A percentile compares a stretch with the other conserved stretches of the same genome.
Evolutionary conservation across 2,329 filamentous ascomycete species (phyloP).

Genomic region (Cordyceps pruinosa): DNA sequence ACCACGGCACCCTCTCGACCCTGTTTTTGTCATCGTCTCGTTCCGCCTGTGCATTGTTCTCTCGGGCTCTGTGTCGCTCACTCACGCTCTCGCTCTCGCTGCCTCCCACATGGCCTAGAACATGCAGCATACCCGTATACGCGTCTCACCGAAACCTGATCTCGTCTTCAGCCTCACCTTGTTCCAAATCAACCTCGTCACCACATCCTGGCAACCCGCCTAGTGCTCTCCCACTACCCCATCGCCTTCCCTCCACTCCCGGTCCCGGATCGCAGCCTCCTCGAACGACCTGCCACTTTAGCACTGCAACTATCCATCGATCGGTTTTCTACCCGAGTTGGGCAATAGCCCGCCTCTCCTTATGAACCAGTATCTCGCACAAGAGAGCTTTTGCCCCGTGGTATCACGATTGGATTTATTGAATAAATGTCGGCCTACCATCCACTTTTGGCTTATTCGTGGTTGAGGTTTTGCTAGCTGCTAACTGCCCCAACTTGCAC

Average conservation of each 20-base stretch:
- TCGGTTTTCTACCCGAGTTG: background rate
- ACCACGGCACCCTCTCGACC: background rate
- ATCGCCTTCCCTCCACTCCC: background rate
- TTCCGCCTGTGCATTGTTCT: background rate
- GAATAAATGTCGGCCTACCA: background rate
- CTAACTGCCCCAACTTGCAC: background rate
- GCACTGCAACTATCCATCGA: slow-evolving; percentile 2
- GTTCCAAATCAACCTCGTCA: background rate
- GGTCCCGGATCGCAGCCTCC: background rate
- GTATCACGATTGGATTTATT: background rate
- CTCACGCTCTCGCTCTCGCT: background rate
- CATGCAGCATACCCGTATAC: background rate
- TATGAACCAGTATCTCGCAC: background rate
- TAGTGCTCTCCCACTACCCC: background rate
- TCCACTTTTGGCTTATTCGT: background rate
- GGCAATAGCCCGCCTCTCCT: background rate
- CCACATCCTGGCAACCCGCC: background rate
- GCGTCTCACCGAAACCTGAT: background rate
- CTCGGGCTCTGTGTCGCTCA: no score
- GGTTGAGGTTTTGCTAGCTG: background rate
- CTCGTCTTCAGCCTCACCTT: background rate
- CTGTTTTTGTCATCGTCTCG: background rate
- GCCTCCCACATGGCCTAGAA: background rate
- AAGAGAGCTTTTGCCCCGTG: background rate
- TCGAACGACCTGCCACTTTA: background rate